These are phyloP conservation scores for Yueomyces sinensis DNA, from an alignment of 805 yeast species.

Conservation along the genomic window DNA sequence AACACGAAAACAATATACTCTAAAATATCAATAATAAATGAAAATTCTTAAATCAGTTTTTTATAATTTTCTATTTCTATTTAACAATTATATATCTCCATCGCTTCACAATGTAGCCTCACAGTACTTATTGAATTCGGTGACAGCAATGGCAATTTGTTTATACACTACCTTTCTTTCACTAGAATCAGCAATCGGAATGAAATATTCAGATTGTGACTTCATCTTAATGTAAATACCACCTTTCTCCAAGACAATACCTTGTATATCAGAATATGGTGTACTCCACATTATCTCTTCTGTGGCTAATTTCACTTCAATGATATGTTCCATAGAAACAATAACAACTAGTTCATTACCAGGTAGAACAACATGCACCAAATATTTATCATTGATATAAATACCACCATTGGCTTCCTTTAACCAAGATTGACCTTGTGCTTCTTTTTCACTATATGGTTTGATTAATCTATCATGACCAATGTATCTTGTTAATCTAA, in stretches of 20 bases:
- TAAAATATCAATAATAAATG: no score
- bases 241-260: slow-evolving; percentile 63
- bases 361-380: slow-evolving; percentile 75
- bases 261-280: slow-evolving; percentile 45
- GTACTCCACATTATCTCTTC: slow-evolving; percentile 63
- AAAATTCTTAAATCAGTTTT: no score
- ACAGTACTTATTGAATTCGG: slow-evolving; percentile 59
- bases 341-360: slow-evolving; percentile 70
- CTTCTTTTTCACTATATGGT: slow-evolving; percentile 66
- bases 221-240: slow-evolving; percentile 62
- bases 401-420: slow-evolving; percentile 74
- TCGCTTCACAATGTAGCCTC: slow-evolving; percentile 32
- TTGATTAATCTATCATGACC: slow-evolving; percentile 54
- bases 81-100: no score
- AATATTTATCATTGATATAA: slow-evolving; percentile 55
- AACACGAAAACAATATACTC: no score
- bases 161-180: slow-evolving; percentile 56
- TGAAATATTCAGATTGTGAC: slow-evolving; percentile 52
- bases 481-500: slow-evolving; percentile 71
- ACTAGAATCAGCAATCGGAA: slow-evolving; percentile 61
- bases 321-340: slow-evolving; percentile 57
- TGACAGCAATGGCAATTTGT: slow-evolving; percentile 69
- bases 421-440: slow-evolving; percentile 91
- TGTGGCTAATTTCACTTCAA: slow-evolving; percentile 50
- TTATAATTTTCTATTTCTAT: no score